These are phyloP conservation scores for Saccharomyces hybrid DNA, from an alignment of 1,139 yeast species.

Conservation along the genomic window DNA sequence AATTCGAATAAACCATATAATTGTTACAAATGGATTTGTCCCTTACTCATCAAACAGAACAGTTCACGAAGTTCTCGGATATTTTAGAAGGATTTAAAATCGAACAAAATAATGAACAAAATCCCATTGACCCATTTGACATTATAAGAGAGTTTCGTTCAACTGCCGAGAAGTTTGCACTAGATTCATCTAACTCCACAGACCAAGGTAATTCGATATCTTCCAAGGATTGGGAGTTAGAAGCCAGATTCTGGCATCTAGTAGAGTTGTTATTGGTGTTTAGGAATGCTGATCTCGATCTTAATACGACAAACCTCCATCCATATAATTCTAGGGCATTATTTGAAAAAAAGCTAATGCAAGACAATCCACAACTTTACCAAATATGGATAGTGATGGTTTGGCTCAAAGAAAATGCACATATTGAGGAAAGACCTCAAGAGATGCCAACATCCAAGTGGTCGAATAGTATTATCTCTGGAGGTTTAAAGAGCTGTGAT, in stretches of 20 bases:
- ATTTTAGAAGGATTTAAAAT: conserved; percentile 43
- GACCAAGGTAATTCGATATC: conserved; percentile 12
- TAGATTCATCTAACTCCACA: conserved; percentile 27
- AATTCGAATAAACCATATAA: not conserved
- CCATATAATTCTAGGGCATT: conserved; percentile 44
- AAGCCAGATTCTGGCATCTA: conserved; percentile 74
- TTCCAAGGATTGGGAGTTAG: conserved; percentile 52
- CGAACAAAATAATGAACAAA: conserved; percentile 26
- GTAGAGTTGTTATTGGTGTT: conserved; percentile 48
- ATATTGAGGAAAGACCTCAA: conserved; percentile 31
- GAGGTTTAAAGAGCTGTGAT: conserved; percentile 32
- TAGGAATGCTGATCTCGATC: conserved; percentile 34
- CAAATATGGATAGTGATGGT: conserved; percentile 49
- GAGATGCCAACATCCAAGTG: conserved; percentile 35
- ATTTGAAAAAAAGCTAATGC: conserved; percentile 46
- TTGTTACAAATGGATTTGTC: not conserved
- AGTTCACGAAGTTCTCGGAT: conserved; percentile 39
- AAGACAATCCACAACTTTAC: conserved; percentile 38
- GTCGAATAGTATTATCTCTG: conserved; percentile 37
- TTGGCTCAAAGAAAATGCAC: conserved; percentile 54
- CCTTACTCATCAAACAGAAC: not conserved
- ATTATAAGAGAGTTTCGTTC: conserved; percentile 46
- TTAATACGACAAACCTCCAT: conserved; percentile 18
- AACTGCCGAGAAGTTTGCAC: conserved; percentile 42
- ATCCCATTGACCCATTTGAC: conserved; percentile 39